A percentile compares a stretch with the other conserved stretches of the same genome.
Conservation (phyloP, 1,284 basidiomycete species). For the Marasmius fiardii region DNA sequence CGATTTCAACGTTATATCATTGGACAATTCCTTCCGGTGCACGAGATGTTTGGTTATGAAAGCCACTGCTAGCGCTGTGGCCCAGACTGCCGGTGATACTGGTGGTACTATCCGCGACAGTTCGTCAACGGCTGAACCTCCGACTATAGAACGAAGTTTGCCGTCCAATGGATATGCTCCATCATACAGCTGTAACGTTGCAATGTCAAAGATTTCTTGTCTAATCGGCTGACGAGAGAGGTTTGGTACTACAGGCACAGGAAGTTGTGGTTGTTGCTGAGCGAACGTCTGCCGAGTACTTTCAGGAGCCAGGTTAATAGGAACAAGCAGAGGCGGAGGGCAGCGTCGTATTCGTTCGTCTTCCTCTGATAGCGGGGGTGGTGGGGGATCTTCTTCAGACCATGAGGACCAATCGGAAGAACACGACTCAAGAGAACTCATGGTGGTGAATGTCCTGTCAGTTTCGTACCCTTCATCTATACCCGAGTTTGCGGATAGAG, state of each 20-base stretch:
- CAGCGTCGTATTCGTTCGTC: constrained; percentile 21
- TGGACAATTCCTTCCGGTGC: constrained; percentile 20
- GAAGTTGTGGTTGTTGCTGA: neutral
- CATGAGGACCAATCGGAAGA: constrained; percentile 24
- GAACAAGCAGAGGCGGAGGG: constrained; percentile 28
- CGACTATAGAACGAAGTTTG: constrained; percentile 28
- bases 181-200: constrained; percentile 38
- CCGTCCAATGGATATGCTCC: constrained; percentile 40
- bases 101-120: neutral
- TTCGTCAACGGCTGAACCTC: constrained; percentile 22
- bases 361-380: constrained; percentile 18
- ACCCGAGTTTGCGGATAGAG: constrained; percentile 7
- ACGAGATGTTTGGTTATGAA: constrained; percentile 23
- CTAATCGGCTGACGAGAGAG: constrained; percentile 12
- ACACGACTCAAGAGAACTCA: constrained; percentile 41
- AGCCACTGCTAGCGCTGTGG: constrained; percentile 25
- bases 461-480: constrained; percentile 28
- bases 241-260: constrained; percentile 9
- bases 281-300: neutral
- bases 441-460: constrained; percentile 36
- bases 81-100: constrained; percentile 23
- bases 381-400: constrained; percentile 22
- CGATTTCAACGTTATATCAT: constrained; percentile 25
- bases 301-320: constrained; percentile 16
- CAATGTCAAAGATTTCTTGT: constrained; percentile 28